A percentile compares a stretch with the other conserved stretches of the same genome.
Conservation (phyloP, 768 basidiomycete genomes). For the Hypholoma fasciculare region DNA sequence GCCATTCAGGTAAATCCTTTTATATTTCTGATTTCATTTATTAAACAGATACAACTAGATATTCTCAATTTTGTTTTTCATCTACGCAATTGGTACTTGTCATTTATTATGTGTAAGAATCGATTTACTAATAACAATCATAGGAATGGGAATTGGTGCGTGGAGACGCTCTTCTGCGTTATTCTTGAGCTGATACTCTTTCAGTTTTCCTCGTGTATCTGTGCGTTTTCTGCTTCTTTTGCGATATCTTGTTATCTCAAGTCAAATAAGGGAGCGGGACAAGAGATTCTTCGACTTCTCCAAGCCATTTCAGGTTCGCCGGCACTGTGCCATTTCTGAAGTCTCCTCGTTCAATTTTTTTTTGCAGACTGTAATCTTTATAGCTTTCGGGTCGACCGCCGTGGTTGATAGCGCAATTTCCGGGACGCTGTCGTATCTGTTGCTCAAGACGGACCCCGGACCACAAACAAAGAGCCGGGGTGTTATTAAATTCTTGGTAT, state of each 20-base stretch:
- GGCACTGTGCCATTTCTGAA: neutral
- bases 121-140: neutral
- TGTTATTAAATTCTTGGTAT: conserved; percentile 6
- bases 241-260: neutral
- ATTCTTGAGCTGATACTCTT: neutral
- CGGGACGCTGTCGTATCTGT: conserved; percentile 7
- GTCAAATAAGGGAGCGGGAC: neutral
- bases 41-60: neutral
- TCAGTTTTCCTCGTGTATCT: conserved; percentile 1
- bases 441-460: conserved; percentile 6
- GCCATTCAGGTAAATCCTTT: neutral
- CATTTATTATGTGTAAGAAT: neutral
- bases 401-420: conserved; percentile 11
- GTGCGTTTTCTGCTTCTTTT: neutral
- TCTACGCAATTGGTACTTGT: conserved; percentile 1
- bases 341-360: neutral
- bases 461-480: neutral
- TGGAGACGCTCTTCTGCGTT: neutral
- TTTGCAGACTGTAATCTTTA: conserved; percentile 4
- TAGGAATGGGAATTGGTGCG: conserved; percentile 2
- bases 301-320: conserved; percentile 1
- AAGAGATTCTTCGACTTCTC: conserved; percentile 4
- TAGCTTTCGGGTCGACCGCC: conserved; percentile 10
- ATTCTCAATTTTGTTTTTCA: neutral
- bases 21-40: neutral